These are phyloP conservation scores for Tephrocybe sp. DNA, from an alignment of 768 basidiomycete species.

Conservation along the genomic window DNA sequence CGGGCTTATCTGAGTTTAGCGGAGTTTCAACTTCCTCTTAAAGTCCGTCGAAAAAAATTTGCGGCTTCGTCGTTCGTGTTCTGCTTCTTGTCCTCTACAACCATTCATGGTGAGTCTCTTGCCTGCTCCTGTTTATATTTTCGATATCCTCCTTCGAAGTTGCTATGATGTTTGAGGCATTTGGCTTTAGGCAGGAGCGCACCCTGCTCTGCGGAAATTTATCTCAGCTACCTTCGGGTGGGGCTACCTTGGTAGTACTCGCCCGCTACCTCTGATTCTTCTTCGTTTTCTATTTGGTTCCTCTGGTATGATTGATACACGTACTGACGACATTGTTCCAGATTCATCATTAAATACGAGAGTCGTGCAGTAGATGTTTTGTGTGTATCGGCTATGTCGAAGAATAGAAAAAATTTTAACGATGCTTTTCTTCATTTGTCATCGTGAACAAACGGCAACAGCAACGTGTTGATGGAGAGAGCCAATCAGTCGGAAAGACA, in stretches of 20 bases:
- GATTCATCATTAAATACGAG: background rate
- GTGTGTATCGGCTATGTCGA: background rate
- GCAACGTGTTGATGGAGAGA: background rate
- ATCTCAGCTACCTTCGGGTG: conserved; percentile 91
- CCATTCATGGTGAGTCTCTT: conserved; percentile 25
- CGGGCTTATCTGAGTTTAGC: conserved; percentile 29
- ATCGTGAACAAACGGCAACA: background rate
- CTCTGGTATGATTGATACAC: background rate
- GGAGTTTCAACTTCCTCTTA: conserved; percentile 29
- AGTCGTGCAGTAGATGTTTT: background rate
- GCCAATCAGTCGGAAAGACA: background rate
- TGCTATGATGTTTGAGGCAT: conserved; percentile 87
- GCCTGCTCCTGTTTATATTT: conserved; percentile 12
- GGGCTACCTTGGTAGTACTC: conserved; percentile 41
- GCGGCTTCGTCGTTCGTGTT: background rate
- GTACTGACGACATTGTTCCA: background rate
- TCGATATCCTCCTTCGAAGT: background rate
- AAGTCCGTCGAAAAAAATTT: conserved; percentile 9
- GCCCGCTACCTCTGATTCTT: conserved; percentile 43
- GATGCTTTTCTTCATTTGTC: background rate
- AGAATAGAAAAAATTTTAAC: background rate
- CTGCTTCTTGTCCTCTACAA: background rate
- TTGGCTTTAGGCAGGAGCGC: conserved; percentile 79
- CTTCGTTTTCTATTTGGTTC: conserved; percentile 1
- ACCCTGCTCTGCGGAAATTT: conserved; percentile 76